A percentile compares a stretch with the other conserved stretches of the same genome.
phyloP scores from a whole-genome alignment of 176 grass and related monocot species.

The Rhynchospora tenuis region DNA sequence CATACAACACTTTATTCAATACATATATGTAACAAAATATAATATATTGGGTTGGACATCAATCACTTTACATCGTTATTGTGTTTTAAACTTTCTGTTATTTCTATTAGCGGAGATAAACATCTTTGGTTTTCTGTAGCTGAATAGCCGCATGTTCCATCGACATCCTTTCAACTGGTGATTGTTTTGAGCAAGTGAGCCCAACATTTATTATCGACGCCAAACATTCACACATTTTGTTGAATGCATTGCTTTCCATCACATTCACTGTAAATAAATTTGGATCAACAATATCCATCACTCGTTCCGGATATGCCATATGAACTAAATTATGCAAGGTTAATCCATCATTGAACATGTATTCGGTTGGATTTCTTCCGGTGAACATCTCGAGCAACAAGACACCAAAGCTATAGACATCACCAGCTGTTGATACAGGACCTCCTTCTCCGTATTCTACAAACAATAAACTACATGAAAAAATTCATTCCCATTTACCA shows the following conservation, averaged over 20 bases:
- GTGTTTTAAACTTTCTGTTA: neutral
- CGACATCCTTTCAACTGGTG: neutral
- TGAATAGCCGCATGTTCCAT: neutral
- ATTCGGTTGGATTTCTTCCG: neutral
- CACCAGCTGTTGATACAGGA: neutral
- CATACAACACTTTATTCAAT: neutral
- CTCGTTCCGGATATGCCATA: neutral
- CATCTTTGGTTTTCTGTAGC: neutral
- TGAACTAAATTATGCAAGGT: neutral
- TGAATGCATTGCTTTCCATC: neutral
- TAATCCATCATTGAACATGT: neutral
- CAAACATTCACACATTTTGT: neutral
- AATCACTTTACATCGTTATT: neutral
- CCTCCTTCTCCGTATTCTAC: neutral
- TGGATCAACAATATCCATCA: neutral
- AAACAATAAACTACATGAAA: neutral
- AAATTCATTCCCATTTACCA: neutral
- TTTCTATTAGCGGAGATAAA: neutral
- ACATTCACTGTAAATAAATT: neutral
- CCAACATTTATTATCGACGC: neutral
- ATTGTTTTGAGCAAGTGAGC: neutral
- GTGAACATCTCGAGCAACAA: neutral
- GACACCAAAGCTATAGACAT: conserved; percentile 1
- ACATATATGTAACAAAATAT: neutral
- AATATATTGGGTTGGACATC: neutral